A percentile compares a stretch with the other conserved stretches of the same genome.
Evolutionary conservation across 495 filamentous ascomycete genomes (phyloP).

Genomic region (Amphirosellinia nigrospora): DNA sequence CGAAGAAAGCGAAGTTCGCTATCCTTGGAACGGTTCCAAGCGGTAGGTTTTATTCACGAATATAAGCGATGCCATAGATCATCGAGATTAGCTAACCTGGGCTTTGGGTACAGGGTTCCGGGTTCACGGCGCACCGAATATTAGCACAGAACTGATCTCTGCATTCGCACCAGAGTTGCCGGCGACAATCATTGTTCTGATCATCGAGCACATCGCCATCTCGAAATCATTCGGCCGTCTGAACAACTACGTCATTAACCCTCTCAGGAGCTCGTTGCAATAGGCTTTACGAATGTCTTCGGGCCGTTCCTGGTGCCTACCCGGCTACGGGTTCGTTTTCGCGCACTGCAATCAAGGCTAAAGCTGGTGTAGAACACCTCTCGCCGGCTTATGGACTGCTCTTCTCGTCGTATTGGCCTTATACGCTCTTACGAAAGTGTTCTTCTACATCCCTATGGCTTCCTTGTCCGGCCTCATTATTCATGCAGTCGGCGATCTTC

Average conservation of each 20-base stretch:
- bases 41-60: conserved; percentile 38
- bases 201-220: conserved; percentile 63
- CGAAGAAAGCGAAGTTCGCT: conserved; percentile 43
- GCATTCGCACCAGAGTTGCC: conserved; percentile 46
- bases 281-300: conserved; percentile 59
- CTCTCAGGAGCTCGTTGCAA: conserved; percentile 60
- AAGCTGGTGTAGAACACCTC: conserved; percentile 59
- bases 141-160: conserved; percentile 41
- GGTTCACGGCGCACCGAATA: conserved; percentile 43
- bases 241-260: conserved; percentile 62
- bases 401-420: conserved; percentile 58
- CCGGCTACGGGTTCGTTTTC: conserved; percentile 61
- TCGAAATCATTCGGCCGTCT: conserved; percentile 61
- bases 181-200: conserved; percentile 52
- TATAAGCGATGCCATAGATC: background rate
- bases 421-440: conserved; percentile 58
- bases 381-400: conserved; percentile 59
- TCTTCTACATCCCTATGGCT: conserved; percentile 57
- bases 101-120: conserved; percentile 47
- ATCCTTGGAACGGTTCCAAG: conserved; percentile 52
- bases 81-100: background rate
- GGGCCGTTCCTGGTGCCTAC: conserved; percentile 61
- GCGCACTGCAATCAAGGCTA: conserved; percentile 56
- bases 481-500: conserved; percentile 59
- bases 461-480: conserved; percentile 57